A percentile compares a stretch with the other conserved stretches of the same genome.
Evolutionary conservation across 176 grass and related monocot species (phyloP).

Genomic region (Paspalum notatum): DNA sequence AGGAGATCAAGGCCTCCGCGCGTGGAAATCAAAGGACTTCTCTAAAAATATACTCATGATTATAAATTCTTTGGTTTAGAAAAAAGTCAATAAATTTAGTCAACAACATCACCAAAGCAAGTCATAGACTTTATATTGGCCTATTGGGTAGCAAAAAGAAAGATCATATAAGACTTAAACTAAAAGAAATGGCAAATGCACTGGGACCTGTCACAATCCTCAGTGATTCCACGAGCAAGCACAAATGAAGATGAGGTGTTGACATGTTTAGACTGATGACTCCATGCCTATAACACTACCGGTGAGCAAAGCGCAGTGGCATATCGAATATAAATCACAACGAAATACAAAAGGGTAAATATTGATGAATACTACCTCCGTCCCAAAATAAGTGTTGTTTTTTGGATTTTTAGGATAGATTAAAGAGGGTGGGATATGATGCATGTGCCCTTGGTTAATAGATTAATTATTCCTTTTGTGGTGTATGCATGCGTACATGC

Average conservation of each 20-base stretch:
- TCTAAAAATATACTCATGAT: not conserved
- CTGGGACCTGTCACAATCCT: constrained; percentile 12
- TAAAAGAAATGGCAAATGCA: not conserved
- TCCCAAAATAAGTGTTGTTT: no score
- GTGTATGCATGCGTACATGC: no score
- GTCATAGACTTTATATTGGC: not conserved
- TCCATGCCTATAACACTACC: not conserved
- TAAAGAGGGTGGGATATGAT: no score
- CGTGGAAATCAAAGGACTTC: not conserved
- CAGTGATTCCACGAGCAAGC: constrained; percentile 17
- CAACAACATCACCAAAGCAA: no score
- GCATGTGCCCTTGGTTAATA: no score
- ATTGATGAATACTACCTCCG: not conserved
- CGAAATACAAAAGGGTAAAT: not conserved
- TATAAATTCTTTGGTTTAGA: not conserved
- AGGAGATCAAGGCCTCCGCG: not conserved
- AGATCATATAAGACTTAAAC: not conserved
- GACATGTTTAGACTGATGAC: not conserved
- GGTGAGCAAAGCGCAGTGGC: constrained; percentile 11
- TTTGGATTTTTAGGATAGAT: no score
- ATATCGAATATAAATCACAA: not conserved
- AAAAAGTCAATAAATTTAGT: no score
- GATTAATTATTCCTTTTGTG: no score
- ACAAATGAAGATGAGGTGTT: not conserved
- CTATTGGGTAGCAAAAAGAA: not conserved